Conservation (phyloP, 768 basidiomycete genomes). For the Pulveroboletus ravenelii region DNA sequence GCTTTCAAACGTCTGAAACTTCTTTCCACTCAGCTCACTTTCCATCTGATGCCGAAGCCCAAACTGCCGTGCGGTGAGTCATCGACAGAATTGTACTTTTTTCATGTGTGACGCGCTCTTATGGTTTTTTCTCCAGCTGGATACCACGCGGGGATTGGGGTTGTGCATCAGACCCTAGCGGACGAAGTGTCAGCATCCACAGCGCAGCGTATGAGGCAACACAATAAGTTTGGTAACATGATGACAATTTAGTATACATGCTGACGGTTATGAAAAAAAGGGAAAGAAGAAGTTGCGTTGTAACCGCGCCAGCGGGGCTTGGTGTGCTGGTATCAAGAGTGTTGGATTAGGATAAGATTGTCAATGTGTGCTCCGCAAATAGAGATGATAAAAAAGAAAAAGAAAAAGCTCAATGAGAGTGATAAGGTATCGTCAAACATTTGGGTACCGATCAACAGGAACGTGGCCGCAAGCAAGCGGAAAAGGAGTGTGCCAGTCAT, state of each 20-base stretch:
- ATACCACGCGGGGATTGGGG: constrained; percentile 97
- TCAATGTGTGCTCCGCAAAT: constrained; percentile 34
- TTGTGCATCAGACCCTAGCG: constrained; percentile 90
- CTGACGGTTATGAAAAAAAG: constrained; percentile 7
- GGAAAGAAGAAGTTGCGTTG: constrained; percentile 7
- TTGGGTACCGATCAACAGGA: constrained; percentile 23
- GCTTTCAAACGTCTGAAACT: neutral
- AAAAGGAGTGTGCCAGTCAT: constrained; percentile 29
- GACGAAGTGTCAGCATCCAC: constrained; percentile 93
- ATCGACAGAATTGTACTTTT: neutral
- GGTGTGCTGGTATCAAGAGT: constrained; percentile 21
- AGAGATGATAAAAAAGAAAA: constrained; percentile 32
- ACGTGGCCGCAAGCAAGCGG: constrained; percentile 17
- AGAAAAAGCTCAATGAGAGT: constrained; percentile 26
- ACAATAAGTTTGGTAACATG: constrained; percentile 11
- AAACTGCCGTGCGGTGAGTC: constrained; percentile 83
- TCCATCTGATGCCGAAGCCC: constrained; percentile 79
- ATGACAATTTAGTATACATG: constrained; percentile 20
- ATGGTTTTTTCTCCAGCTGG: constrained; percentile 51
- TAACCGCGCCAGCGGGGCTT: constrained; percentile 21
- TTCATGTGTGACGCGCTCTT: constrained; percentile 8
- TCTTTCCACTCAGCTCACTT: constrained; percentile 54
- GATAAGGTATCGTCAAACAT: constrained; percentile 32
- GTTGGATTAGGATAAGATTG: constrained; percentile 25
- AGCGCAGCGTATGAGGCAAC: constrained; percentile 70